Base-by-base conservation (phyloP, 139 green algal genomes). In the Chlorella sp. region DNA sequence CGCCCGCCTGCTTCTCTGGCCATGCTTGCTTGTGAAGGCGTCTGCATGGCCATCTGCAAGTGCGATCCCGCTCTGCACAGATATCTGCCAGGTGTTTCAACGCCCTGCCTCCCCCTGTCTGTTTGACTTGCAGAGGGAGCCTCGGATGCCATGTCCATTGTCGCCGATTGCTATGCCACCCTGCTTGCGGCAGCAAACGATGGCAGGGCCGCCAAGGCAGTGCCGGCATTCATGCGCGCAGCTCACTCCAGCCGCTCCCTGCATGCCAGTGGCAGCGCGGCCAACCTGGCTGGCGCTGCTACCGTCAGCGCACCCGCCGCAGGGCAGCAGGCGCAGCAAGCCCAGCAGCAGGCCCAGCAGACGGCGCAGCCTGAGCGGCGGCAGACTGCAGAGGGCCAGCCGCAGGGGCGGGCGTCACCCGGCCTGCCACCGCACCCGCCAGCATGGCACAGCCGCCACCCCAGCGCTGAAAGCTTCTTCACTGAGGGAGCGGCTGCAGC, bases 111-210 rank as follows among this genome's bases (percentile, higher is more conserved):
- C n/a, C n/a, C n/a, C n/a, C n/a, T 51, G 44, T 51, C 44, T 51
- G 44, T 30, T 26, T 32, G 36, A 17, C 32, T 3, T 65, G 79
- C 80, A 79, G 67, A 21, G 18, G 81, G 81, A 3, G 74, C 84
- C 62, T 74, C 69, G 39, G 78, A 85, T 56, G 84, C 84, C 69
- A 72, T 80, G 74, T 39, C 30, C 20, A 85, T 88, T 7, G 74
- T 82, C 9, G 25, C 39, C 0, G 84, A 88, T 39, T 78, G 67
- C 20, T 88, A 80, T 47, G 44, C 47, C 23, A 74, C 84, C 57
- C 78, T 88, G 70, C n/a, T 36, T 20, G 55, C 44, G 3, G 69
- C 73, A 25, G 74, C 76, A 28, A 38, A 36, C 28, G 63, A 62
- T 26, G 83, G 78, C 34, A 76, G 30, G 36, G 39, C 73, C 3